These are phyloP conservation scores for Pueraria montana DNA, from an alignment of 306 rosid genomes.

Conservation along the genomic window DNA sequence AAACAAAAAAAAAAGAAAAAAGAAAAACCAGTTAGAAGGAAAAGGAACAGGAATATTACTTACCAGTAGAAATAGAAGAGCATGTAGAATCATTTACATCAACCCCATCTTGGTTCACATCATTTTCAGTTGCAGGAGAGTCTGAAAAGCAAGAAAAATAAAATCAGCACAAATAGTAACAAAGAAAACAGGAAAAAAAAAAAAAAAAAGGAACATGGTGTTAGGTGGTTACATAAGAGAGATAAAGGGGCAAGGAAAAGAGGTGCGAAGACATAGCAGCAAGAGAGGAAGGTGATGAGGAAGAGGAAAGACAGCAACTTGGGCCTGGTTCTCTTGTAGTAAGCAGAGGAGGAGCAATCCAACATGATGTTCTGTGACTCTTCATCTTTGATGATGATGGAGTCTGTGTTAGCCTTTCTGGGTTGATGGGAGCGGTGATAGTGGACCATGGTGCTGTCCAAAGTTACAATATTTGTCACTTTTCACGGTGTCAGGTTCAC, in stretches of 20 bases:
- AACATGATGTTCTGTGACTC: slow-evolving; percentile 60
- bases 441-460: slow-evolving; percentile 62
- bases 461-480: slow-evolving; percentile 20
- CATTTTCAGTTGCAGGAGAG: slow-evolving; percentile 56
- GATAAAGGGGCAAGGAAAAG: slow-evolving; percentile 60
- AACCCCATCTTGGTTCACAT: slow-evolving; percentile 49
- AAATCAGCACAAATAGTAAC: slow-evolving; percentile 1
- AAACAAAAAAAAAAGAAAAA: slow-evolving; percentile 3
- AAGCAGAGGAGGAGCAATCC: slow-evolving; percentile 57
- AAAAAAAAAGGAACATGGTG: neutral
- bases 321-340: slow-evolving; percentile 68
- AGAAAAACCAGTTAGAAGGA: neutral
- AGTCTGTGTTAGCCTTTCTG: slow-evolving; percentile 49
- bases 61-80: slow-evolving; percentile 74
- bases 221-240: slow-evolving; percentile 56
- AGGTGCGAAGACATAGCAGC: slow-evolving; percentile 61
- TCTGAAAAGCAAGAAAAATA: slow-evolving; percentile 53
- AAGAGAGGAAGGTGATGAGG: slow-evolving; percentile 72
- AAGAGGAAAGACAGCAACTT: slow-evolving; percentile 66
- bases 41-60: slow-evolving; percentile 2
- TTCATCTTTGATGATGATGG: slow-evolving; percentile 49
- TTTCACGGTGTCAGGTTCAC: neutral
- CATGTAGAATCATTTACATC: slow-evolving; percentile 58
- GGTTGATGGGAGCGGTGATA: slow-evolving; percentile 62
- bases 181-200: neutral